Percentiles rank a stretch among this genome's conserved stretches.
These are phyloP conservation scores for Trichosanthes cucumerina DNA, from an alignment of 306 rosid species.

Conservation along the genomic window DNA sequence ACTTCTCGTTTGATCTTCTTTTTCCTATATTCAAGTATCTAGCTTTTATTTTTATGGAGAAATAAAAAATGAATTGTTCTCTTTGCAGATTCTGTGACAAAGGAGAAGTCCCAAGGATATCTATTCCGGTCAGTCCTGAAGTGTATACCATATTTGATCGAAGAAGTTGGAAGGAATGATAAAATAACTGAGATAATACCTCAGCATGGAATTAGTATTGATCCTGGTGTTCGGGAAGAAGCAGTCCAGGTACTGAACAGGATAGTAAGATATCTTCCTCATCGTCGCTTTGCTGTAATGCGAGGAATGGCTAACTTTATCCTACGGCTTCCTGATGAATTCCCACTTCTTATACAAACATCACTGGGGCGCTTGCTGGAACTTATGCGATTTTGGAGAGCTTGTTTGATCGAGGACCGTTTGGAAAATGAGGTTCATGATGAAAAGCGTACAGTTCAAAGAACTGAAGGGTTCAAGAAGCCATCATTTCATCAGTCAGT, in stretches of 20 bases:
- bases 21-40: background rate
- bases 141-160: conserved; percentile 93
- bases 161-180: conserved; percentile 97
- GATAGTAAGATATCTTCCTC: conserved; percentile 81
- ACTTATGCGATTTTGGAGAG: conserved; percentile 97
- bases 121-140: conserved; percentile 90
- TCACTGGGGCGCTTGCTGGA: conserved; percentile 93
- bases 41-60: conserved; percentile 8
- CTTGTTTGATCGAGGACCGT: conserved; percentile 82
- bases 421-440: conserved; percentile 50
- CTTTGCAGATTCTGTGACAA: conserved; percentile 83
- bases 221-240: conserved; percentile 99
- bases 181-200: conserved; percentile 98
- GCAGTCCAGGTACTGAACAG: conserved; percentile 94
- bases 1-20: background rate
- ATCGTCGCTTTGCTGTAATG: conserved; percentile 97
- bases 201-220: conserved; percentile 99
- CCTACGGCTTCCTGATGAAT: conserved; percentile 91
- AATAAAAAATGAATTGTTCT: conserved; percentile 11
- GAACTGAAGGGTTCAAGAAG: conserved; percentile 57
- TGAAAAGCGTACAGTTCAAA: conserved; percentile 34
- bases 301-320: conserved; percentile 94
- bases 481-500: conserved; percentile 65
- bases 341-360: conserved; percentile 96
- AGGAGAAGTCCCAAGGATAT: conserved; percentile 97